Conservation (phyloP, 805 yeast genomes). For the Kazachstania viticola region DNA sequence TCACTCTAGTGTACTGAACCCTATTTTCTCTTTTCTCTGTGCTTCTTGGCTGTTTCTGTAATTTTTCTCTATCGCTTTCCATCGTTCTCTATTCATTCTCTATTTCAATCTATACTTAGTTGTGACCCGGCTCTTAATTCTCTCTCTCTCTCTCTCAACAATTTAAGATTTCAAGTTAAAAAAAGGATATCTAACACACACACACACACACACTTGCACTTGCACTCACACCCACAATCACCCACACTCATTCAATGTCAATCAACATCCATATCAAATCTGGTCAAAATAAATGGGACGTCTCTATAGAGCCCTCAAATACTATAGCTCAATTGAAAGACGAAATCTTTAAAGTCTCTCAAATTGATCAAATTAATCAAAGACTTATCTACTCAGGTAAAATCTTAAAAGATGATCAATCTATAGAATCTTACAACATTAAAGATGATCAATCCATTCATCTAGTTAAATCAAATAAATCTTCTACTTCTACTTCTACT, state of each 20-base stretch:
- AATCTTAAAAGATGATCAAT: conserved; percentile 76
- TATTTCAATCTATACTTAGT: too few species aligned
- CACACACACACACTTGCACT: too few species aligned
- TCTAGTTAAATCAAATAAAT: conserved; percentile 56
- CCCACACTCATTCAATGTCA: conserved; percentile 13
- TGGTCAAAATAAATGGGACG: conserved; percentile 71
- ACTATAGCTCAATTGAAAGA: conserved; percentile 64
- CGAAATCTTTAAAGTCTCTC: conserved; percentile 46
- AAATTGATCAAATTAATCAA: conserved; percentile 67
- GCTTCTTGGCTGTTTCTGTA: too few species aligned
- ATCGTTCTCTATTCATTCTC: too few species aligned
- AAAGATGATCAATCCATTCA: conserved; percentile 83
- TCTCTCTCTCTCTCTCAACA: too few species aligned
- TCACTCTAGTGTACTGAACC: too few species aligned
- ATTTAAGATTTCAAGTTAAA: too few species aligned
- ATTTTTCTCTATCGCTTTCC: too few species aligned
- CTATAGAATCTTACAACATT: conserved; percentile 64
- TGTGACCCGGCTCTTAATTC: too few species aligned
- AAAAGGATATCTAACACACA: too few species aligned
- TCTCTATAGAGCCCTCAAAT: conserved; percentile 39
- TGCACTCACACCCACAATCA: too few species aligned
- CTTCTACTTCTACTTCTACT: conserved; percentile 8
- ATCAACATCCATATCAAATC: conserved; percentile 29
- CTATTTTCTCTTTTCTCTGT: too few species aligned
- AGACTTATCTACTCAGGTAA: conserved; percentile 89